Evolutionary conservation across 768 basidiomycete genomes (phyloP), one percentile per base, ranked within the genome.

Genomic region (Agaricus sinodeliciosus): DNA sequence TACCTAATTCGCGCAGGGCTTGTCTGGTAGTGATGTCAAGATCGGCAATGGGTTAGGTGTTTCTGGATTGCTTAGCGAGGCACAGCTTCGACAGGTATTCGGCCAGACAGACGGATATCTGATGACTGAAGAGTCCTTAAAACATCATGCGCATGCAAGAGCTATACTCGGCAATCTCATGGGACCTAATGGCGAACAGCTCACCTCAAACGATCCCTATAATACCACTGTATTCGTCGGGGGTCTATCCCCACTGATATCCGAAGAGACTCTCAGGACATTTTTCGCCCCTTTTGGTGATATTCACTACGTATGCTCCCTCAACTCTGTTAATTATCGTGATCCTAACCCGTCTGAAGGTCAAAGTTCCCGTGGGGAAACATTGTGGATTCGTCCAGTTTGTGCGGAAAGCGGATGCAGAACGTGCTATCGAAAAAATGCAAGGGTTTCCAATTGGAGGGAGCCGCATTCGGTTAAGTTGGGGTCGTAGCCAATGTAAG

Each of bases 331-430:
- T 31, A 31, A 31, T 31, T 31, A 11, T 5, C 31, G 31, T 3
- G 31, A 31, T 31, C 31, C 53, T 63, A 39, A 60, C 55, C 27
- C 22, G 51, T 43, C 35, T 37, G 37, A 57, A 91, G 90, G 93
- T 95, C 63, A 95, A 94, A 68, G 93, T 96, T n/a, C 94, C 94
- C 9, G 86, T 90, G 41, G 92, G 91, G 47, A 95, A 95, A 63
- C 90, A 94, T 58, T 96, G 94, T 60, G 94, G 94, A 1, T 96
- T 96, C 62, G 94, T 96, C 42, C 94, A 96, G 69, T 96, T 92
- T 61, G 89, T 95, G 25, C 80, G 85, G 58, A 93, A 95, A 68
- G 82, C 81, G 9, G 94, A 96, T 67, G 94, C 94, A 9, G 92
- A 94, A 67, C 77, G 81, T 35, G 92, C 93, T 8, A 96, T 96